These are phyloP conservation scores for Cercophora scortea DNA, from an alignment of 495 filamentous ascomycete genomes.

Conservation along the genomic window DNA sequence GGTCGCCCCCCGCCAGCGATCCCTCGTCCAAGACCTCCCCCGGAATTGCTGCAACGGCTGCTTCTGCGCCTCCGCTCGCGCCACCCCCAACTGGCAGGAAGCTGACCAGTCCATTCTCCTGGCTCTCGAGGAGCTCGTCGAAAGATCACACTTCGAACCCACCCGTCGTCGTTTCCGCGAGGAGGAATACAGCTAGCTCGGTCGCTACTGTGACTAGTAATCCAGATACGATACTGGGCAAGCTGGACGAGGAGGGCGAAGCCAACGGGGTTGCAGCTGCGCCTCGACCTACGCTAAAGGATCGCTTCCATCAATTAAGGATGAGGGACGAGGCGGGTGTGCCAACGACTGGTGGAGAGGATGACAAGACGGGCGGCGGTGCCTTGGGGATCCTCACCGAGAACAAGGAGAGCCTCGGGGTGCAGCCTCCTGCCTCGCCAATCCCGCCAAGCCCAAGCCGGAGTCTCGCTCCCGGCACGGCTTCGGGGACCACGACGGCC, in stretches of 20 bases:
- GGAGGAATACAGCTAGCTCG: constrained; percentile 67
- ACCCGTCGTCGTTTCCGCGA: constrained; percentile 32
- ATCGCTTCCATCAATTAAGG: constrained; percentile 77
- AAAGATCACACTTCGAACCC: constrained; percentile 53
- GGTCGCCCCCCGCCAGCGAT: constrained; percentile 36
- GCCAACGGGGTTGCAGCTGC: constrained; percentile 23
- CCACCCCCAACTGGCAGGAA: constrained; percentile 48
- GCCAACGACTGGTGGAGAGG: constrained; percentile 37
- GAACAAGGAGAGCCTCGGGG: constrained; percentile 31
- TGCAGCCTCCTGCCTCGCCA: constrained; percentile 39
- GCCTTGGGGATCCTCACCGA: constrained; percentile 29
- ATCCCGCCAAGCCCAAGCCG: constrained; percentile 42
- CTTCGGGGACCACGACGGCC: constrained; percentile 63
- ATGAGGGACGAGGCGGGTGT: constrained; percentile 71
- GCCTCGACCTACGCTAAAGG: constrained; percentile 63
- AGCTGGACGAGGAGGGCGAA: constrained; percentile 56
- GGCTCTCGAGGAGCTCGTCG: constrained; percentile 70
- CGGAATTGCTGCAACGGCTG: constrained; percentile 29
- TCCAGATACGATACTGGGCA: constrained; percentile 62
- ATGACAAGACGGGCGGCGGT: constrained; percentile 34
- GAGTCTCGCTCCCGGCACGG: constrained; percentile 72
- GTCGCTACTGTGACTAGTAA: constrained; percentile 67
- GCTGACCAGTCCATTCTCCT: constrained; percentile 72
- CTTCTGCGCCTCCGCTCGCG: constrained; percentile 5
- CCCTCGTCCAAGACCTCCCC: constrained; percentile 25